A percentile compares a stretch with the other conserved stretches of the same genome.
phyloP scores from a whole-genome alignment of 805 yeast genomes.

The Sugiyamaella floridensis region DNA sequence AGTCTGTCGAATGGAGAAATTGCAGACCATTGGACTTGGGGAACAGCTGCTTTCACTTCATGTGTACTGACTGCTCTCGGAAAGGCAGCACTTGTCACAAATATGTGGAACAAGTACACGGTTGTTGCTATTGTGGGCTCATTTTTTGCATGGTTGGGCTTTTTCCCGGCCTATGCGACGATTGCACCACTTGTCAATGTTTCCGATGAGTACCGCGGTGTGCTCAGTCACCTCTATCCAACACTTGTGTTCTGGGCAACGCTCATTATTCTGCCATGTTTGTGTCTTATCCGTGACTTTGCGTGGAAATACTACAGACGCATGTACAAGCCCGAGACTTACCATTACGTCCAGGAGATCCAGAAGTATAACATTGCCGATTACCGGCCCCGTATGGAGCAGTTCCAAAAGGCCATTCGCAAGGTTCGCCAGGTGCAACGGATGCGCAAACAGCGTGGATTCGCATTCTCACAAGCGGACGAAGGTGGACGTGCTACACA shows the following conservation, averaged over 20 bases:
- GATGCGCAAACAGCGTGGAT: slow-evolving; percentile 97
- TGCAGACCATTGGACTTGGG: slow-evolving; percentile 93
- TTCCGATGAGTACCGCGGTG: slow-evolving; percentile 79
- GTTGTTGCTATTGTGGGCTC: slow-evolving; percentile 94
- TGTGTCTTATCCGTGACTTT: slow-evolving; percentile 81
- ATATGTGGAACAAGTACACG: slow-evolving; percentile 93
- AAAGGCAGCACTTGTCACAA: slow-evolving; percentile 87
- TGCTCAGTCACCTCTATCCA: slow-evolving; percentile 67
- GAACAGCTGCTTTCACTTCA: slow-evolving; percentile 80
- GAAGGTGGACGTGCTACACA: slow-evolving; percentile 85
- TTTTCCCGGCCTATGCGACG: slow-evolving; percentile 80
- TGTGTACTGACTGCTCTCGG: slow-evolving; percentile 86
- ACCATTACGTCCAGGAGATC: slow-evolving; percentile 93
- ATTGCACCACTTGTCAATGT: slow-evolving; percentile 79
- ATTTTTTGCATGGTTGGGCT: slow-evolving; percentile 68
- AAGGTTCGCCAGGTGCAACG: slow-evolving; percentile 97
- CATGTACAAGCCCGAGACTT: slow-evolving; percentile 83
- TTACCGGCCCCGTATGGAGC: slow-evolving; percentile 92
- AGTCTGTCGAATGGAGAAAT: slow-evolving; percentile 55
- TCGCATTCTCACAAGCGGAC: slow-evolving; percentile 94
- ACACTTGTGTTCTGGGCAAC: slow-evolving; percentile 79
- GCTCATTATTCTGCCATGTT: slow-evolving; percentile 61
- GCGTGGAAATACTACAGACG: slow-evolving; percentile 93
- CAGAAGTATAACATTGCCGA: slow-evolving; percentile 93
- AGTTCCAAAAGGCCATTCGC: slow-evolving; percentile 93